These are phyloP conservation scores for Neocatenulostroma microsporum DNA, from an alignment of 2,329 filamentous ascomycete species.

Conservation along the genomic window DNA sequence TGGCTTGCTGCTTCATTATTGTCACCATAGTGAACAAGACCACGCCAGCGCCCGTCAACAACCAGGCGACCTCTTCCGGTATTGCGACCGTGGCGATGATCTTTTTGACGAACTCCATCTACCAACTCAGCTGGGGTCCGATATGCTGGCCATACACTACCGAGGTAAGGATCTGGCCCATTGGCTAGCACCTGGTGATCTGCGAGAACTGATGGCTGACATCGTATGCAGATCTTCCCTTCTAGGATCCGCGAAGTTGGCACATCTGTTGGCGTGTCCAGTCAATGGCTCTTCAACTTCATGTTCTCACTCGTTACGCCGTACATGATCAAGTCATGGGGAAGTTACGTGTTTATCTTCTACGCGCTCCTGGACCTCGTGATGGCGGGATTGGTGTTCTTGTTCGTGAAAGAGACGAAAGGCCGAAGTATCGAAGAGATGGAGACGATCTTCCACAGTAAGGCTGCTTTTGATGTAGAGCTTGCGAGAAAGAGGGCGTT, in stretches of 20 bases:
- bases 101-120: conserved; percentile 48
- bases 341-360: conserved; percentile 37
- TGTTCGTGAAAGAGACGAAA: conserved; percentile 33
- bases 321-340: conserved; percentile 46
- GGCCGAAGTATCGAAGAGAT: conserved; percentile 31
- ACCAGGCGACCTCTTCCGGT: conserved; percentile 30
- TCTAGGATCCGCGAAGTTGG: conserved; percentile 44
- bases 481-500: conserved; percentile 4
- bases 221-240: conserved; percentile 47
- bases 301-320: conserved; percentile 43
- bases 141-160: conserved; percentile 47
- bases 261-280: conserved; percentile 43
- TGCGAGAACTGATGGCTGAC: too few species aligned
- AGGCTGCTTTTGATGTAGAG: conserved; percentile 22
- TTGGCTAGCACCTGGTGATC: too few species aligned
- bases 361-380: conserved; percentile 41
- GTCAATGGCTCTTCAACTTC: conserved; percentile 48
- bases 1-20: conserved; percentile 31
- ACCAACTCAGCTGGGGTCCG: conserved; percentile 48
- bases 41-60: conserved; percentile 18
- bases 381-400: conserved; percentile 34
- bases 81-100: conserved; percentile 49
- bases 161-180: too few species aligned
- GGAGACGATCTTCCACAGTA: conserved; percentile 21
- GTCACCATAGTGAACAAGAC: conserved; percentile 29